A percentile compares a stretch with the other conserved stretches of the same genome.
These are phyloP conservation scores for Aurinia saxatilis DNA, from an alignment of 345 rosid species.

Conservation along the genomic window DNA sequence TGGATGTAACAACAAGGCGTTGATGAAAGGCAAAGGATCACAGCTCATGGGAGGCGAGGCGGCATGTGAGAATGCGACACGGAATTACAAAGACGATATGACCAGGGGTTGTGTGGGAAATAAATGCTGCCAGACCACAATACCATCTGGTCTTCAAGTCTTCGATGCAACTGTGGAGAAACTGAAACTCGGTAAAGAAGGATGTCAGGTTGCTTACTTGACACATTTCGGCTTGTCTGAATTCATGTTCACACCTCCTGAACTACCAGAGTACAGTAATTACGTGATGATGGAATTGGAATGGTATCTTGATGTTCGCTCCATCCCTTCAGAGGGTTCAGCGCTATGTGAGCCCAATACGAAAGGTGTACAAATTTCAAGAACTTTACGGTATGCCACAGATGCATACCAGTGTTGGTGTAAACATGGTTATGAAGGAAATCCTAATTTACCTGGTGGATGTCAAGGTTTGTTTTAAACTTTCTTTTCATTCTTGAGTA, in stretches of 20 bases:
- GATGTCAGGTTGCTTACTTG: slow-evolving; percentile 15
- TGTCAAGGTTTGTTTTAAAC: slow-evolving; percentile 22
- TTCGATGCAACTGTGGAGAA: background rate
- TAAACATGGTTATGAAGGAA: slow-evolving; percentile 25
- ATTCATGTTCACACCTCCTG: background rate
- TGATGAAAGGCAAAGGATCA: background rate
- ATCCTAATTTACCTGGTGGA: slow-evolving; percentile 25
- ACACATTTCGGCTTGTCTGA: background rate
- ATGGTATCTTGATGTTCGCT: slow-evolving; percentile 12
- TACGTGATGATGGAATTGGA: slow-evolving; percentile 18
- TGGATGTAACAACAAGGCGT: slow-evolving; percentile 30
- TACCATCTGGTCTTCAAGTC: slow-evolving; percentile 16
- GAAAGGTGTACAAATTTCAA: too few species aligned
- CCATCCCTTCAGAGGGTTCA: too few species aligned
- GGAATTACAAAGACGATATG: too few species aligned
- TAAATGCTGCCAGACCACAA: slow-evolving; percentile 31
- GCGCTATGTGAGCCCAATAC: too few species aligned
- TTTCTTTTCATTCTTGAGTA: background rate
- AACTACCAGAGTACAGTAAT: background rate
- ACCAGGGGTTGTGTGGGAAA: slow-evolving; percentile 21
- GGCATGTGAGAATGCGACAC: slow-evolving; percentile 3
- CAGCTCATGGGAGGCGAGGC: slow-evolving; percentile 33
- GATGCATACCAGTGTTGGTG: background rate
- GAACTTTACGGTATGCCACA: too few species aligned
- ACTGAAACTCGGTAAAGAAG: background rate